Conservation (phyloP, 768 basidiomycete species). For the Boletus fagicola region DNA sequence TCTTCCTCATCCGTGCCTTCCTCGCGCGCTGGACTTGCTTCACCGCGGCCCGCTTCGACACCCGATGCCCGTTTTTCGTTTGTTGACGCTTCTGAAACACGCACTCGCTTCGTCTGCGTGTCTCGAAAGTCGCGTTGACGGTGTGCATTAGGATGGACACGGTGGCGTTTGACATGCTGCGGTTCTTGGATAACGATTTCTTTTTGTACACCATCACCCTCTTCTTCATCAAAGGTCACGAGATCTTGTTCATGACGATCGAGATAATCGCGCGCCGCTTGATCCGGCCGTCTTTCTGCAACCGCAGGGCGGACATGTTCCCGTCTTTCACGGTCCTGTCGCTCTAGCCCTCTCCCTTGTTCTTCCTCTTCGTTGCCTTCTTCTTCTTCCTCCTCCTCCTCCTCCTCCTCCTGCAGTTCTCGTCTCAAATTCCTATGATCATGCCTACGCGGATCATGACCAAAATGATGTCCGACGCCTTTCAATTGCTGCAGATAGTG, state of each 20-base stretch:
- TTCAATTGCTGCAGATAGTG: constrained; percentile 24
- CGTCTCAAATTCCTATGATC: neutral
- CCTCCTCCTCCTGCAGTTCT: neutral
- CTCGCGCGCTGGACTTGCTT: neutral
- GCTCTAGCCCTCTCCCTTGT: constrained; percentile 2
- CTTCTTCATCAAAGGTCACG: constrained; percentile 2
- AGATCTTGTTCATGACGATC: constrained; percentile 2
- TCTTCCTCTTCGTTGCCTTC: constrained; percentile 7
- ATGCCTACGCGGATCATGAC: constrained; percentile 27
- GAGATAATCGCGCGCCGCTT: neutral
- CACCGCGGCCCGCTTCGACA: neutral
- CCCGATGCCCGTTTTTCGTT: neutral
- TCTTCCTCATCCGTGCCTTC: neutral
- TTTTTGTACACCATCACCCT: neutral
- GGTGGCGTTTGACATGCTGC: constrained; percentile 18
- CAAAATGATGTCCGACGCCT: constrained; percentile 17
- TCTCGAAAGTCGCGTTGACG: neutral
- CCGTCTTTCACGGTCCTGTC: neutral
- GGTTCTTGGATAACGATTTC: neutral
- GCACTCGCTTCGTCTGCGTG: constrained; percentile 15
- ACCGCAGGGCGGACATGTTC: neutral
- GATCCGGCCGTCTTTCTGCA: neutral
- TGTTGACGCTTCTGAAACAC: neutral
- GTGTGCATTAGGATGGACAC: constrained; percentile 4
- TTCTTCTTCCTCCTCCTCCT: constrained; percentile 2